These are phyloP conservation scores for Bipolaris victoriae DNA, from an alignment of 2,329 filamentous ascomycete genomes.

Conservation along the genomic window DNA sequence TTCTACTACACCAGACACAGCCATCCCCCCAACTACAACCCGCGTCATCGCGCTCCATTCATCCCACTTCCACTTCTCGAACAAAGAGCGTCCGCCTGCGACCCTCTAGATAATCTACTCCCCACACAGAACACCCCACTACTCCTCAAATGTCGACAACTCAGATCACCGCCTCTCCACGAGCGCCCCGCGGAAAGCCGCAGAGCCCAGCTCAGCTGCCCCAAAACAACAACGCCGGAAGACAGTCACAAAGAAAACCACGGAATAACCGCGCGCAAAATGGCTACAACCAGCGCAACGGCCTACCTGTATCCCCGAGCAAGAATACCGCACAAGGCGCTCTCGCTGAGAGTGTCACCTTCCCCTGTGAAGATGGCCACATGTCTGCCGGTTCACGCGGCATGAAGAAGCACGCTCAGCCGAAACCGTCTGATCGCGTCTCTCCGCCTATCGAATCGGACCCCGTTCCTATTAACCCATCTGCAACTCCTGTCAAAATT, in stretches of 20 bases:
- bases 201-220: slow-evolving; percentile 39
- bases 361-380: slow-evolving; percentile 40
- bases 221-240: slow-evolving; percentile 33
- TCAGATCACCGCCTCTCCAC: slow-evolving; percentile 43
- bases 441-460: slow-evolving; percentile 40
- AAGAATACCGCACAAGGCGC: slow-evolving; percentile 23
- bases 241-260: slow-evolving; percentile 38
- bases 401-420: slow-evolving; percentile 40
- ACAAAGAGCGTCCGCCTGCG: slow-evolving; percentile 33
- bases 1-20: slow-evolving; percentile 28
- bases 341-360: slow-evolving; percentile 33
- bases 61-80: slow-evolving; percentile 19
- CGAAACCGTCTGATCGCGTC: slow-evolving; percentile 40
- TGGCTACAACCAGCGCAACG: slow-evolving; percentile 32
- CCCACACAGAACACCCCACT: slow-evolving; percentile 6
- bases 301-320: slow-evolving; percentile 21
- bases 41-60: slow-evolving; percentile 33
- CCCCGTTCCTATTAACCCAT: slow-evolving; percentile 20
- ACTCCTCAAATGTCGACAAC: slow-evolving; percentile 42
- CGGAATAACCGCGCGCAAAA: slow-evolving; percentile 42
- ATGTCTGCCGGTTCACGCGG: slow-evolving; percentile 30
- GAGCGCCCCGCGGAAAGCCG: slow-evolving; percentile 41
- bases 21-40: slow-evolving; percentile 20
- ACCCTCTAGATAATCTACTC: slow-evolving; percentile 34
- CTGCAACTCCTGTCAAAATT: slow-evolving; percentile 44